These are phyloP conservation scores for Wickerhamiella pararugosa DNA, from an alignment of 1,139 yeast species.

Conservation along the genomic window DNA sequence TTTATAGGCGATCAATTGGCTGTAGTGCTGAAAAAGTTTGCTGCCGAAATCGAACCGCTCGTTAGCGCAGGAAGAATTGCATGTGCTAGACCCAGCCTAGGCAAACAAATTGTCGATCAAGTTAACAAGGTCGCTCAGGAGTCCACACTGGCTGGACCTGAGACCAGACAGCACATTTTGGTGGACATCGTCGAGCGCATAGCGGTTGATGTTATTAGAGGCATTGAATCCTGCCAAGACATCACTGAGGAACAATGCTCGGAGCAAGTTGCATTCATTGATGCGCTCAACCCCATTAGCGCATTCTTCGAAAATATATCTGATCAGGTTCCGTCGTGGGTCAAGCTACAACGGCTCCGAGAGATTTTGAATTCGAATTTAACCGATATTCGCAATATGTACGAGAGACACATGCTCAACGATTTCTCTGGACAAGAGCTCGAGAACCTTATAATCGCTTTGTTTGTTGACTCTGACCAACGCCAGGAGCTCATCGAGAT, in stretches of 20 bases:
- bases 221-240: conserved; percentile 19
- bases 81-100: not conserved
- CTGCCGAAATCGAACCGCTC: conserved; percentile 5
- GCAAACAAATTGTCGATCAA: conserved; percentile 1
- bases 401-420: conserved; percentile 58
- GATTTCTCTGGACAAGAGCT: conserved; percentile 59
- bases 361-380: conserved; percentile 30
- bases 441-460: conserved; percentile 38
- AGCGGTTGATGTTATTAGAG: conserved; percentile 17
- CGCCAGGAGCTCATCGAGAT: conserved; percentile 24
- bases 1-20: conserved; percentile 8
- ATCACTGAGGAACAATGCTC: conserved; percentile 25
- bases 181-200: conserved; percentile 21
- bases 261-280: conserved; percentile 11
- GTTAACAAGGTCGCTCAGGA: conserved; percentile 4
- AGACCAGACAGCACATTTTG: conserved; percentile 17
- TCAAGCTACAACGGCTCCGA: conserved; percentile 25
- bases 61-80: not conserved
- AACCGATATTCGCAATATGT: conserved; percentile 52
- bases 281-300: conserved; percentile 17
- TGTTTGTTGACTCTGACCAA: conserved; percentile 59
- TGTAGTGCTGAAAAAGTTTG: conserved; percentile 2
- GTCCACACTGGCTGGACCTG: conserved; percentile 6
- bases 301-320: conserved; percentile 20
- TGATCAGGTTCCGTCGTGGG: conserved; percentile 26